Conservation (phyloP, 2,329 filamentous ascomycete genomes). For the Botrytis paeoniae region DNA sequence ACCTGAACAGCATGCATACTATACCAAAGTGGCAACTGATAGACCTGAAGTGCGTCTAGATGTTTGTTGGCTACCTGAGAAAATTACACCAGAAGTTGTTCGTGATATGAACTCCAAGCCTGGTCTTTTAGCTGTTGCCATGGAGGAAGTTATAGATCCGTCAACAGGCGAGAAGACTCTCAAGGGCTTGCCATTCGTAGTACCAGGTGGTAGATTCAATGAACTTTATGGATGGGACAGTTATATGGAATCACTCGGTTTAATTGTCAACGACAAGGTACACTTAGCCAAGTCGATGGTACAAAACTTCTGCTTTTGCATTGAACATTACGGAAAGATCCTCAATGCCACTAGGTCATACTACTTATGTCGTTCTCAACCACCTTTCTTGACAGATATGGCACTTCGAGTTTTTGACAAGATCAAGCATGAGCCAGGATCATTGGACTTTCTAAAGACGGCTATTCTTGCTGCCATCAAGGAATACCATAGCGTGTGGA, state of each 20-base stretch:
- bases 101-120: conserved; percentile 82
- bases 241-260: conserved; percentile 93
- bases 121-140: conserved; percentile 83
- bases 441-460: conserved; percentile 74
- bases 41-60: conserved; percentile 83
- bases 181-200: conserved; percentile 87
- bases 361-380: conserved; percentile 91
- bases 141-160: conserved; percentile 71
- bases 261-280: conserved; percentile 80
- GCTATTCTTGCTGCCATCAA: conserved; percentile 92
- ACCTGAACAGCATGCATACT: conserved; percentile 87
- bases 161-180: conserved; percentile 68
- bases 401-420: conserved; percentile 88
- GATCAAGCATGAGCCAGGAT: conserved; percentile 68
- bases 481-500: conserved; percentile 46
- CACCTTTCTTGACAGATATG: conserved; percentile 97
- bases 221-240: conserved; percentile 99
- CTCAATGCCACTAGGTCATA: conserved; percentile 95
- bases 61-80: conserved; percentile 73
- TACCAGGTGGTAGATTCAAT: conserved; percentile 95
- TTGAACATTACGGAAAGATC: conserved; percentile 97
- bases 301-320: conserved; percentile 94
- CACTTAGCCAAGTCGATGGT: conserved; percentile 94
- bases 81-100: conserved; percentile 78
- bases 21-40: conserved; percentile 72